These are phyloP conservation scores for Cryoendolithus antarcticus DNA, from an alignment of 2,329 filamentous ascomycete species.

Conservation along the genomic window DNA sequence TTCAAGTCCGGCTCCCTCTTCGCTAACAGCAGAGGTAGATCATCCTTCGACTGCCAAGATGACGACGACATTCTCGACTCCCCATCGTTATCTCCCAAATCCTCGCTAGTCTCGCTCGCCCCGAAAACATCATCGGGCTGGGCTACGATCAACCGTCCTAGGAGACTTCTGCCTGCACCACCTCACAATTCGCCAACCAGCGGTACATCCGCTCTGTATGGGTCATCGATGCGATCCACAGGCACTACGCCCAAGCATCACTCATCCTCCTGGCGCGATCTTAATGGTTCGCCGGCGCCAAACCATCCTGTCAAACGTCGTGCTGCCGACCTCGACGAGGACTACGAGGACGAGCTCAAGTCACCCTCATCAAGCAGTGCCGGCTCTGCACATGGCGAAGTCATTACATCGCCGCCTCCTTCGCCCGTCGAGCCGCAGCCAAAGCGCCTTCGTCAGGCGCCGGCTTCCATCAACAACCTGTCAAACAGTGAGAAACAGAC, in stretches of 20 bases:
- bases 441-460: no score
- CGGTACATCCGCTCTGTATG: neutral
- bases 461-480: no score
- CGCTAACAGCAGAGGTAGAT: slow-evolving; percentile 5
- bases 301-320: neutral
- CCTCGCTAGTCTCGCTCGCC: slow-evolving; percentile 3
- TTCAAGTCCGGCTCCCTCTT: slow-evolving; percentile 18
- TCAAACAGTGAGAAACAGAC: no score
- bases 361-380: no score
- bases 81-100: slow-evolving; percentile 20
- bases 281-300: neutral
- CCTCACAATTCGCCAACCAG: neutral
- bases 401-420: no score
- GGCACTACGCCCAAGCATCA: neutral
- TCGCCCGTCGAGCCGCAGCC: no score
- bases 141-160: slow-evolving; percentile 16
- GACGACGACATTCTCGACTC: slow-evolving; percentile 8
- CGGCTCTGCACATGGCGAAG: no score
- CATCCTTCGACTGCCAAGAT: slow-evolving; percentile 7
- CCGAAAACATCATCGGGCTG: slow-evolving; percentile 8
- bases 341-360: neutral
- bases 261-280: slow-evolving; percentile 1
- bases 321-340: neutral
- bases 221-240: neutral
- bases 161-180: slow-evolving; percentile 4